These are phyloP conservation scores for Cercophora scortea DNA, from an alignment of 495 filamentous ascomycete genomes.

Conservation along the genomic window DNA sequence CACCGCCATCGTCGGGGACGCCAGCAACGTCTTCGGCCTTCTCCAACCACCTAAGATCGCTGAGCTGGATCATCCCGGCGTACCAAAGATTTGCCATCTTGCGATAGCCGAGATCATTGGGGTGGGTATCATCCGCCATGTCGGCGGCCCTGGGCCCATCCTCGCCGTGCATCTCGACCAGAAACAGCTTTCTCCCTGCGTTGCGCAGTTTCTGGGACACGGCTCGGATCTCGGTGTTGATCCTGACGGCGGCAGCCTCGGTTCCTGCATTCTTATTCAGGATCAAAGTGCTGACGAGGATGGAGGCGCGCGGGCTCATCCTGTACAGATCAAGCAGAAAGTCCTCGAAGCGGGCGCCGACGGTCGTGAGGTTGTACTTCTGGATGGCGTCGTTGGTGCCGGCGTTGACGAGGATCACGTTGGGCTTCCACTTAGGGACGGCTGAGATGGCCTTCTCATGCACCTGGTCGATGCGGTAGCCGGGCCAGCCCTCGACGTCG, in stretches of 20 bases:
- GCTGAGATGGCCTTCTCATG: constrained; percentile 19
- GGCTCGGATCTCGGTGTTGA: constrained; percentile 32
- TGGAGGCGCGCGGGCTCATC: constrained; percentile 32
- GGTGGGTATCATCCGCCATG: constrained; percentile 42
- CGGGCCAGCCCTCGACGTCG: constrained; percentile 45
- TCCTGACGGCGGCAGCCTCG: constrained; percentile 21
- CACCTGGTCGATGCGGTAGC: constrained; percentile 39
- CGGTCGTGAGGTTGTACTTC: constrained; percentile 13
- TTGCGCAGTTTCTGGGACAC: constrained; percentile 24
- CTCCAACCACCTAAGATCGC: constrained; percentile 16
- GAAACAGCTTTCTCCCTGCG: constrained; percentile 24
- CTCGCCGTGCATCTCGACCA: constrained; percentile 40
- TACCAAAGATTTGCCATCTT: constrained; percentile 50
- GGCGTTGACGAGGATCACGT: constrained; percentile 40
- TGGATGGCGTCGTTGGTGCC: constrained; percentile 43
- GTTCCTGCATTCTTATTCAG: constrained; percentile 18
- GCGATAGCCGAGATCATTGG: constrained; percentile 40
- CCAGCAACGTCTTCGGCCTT: constrained; percentile 12
- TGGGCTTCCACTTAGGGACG: constrained; percentile 31
- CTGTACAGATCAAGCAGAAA: constrained; percentile 31
- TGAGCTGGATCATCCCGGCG: constrained; percentile 28
- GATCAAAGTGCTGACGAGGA: constrained; percentile 44
- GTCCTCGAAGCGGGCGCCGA: constrained; percentile 26
- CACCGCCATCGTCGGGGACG: constrained; percentile 14
- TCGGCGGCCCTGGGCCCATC: constrained; percentile 22